phyloP scores from a whole-genome alignment of 208 protist species.

The Trypanosoma cruzi region DNA sequence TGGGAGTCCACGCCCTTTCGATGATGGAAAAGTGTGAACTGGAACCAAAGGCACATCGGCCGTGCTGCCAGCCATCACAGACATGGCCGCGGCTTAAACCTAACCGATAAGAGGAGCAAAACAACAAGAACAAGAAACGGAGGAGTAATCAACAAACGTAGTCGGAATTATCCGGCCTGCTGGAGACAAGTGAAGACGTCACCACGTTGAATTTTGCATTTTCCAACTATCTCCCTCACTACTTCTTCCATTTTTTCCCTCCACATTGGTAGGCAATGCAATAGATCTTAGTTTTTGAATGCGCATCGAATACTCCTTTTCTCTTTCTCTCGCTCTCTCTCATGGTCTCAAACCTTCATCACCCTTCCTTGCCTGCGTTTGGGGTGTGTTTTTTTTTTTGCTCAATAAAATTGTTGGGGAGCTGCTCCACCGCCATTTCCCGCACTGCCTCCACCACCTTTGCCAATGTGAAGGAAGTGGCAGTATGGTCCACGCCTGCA shows the following conservation, averaged over 20 bases:
- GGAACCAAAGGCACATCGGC: not conserved
- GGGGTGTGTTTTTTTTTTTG: conserved; percentile 2
- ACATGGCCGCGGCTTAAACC: not conserved
- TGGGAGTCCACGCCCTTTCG: not conserved
- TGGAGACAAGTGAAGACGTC: no score
- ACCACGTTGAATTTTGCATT: not conserved
- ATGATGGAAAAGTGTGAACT: not conserved
- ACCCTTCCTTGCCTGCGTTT: not conserved
- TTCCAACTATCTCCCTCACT: not conserved
- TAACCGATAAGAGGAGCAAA: not conserved
- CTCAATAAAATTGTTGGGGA: not conserved
- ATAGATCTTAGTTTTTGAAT: no score
- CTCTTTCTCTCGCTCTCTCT: not conserved
- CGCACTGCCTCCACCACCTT: conserved; percentile 4
- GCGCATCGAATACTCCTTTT: not conserved
- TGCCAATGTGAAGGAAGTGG: conserved; percentile 65
- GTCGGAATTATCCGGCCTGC: no score
- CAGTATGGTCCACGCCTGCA: conserved; percentile 68
- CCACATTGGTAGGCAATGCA: not conserved
- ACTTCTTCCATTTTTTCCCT: not conserved
- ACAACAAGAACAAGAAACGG: no score
- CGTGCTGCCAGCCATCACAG: not conserved
- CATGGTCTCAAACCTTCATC: not conserved
- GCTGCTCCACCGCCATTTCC: not conserved
- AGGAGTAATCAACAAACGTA: not conserved